Evolutionary conservation across 1,139 yeast genomes (phyloP).

Genomic region (Saccharomycopsis hybrid): DNA sequence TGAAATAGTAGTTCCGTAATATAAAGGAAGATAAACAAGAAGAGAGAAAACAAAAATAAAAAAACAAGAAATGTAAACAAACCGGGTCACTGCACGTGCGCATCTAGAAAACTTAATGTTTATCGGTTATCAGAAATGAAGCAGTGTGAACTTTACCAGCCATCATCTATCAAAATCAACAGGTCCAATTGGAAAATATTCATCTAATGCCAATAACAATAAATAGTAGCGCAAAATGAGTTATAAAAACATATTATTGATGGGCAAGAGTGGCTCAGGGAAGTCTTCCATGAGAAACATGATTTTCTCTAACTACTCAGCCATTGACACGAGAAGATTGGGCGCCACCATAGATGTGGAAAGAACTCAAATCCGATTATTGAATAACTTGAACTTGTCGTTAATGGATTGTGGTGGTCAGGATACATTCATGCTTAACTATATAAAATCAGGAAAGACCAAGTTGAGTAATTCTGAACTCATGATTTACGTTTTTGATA

Average conservation of each 20-base stretch:
- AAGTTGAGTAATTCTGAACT: conserved; percentile 80
- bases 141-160: no score
- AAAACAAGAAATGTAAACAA: no score
- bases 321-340: conserved; percentile 88
- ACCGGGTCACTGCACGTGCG: no score
- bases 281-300: conserved; percentile 96
- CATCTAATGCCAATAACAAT: no score
- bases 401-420: conserved; percentile 99
- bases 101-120: no score
- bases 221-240: no score
- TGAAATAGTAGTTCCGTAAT: no score
- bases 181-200: no score
- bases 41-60: no score
- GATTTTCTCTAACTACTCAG: conserved; percentile 90
- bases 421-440: conserved; percentile 94
- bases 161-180: no score
- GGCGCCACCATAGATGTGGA: conserved; percentile 99
- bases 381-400: conserved; percentile 92
- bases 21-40: no score
- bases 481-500: conserved; percentile 94
- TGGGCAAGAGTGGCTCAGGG: conserved; percentile 97
- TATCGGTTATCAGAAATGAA: no score
- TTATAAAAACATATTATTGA: conserved; percentile 29
- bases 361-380: conserved; percentile 84
- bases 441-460: conserved; percentile 33